phyloP scores from a whole-genome alignment of 768 basidiomycete genomes.

The Sarcomyxa edulis region DNA sequence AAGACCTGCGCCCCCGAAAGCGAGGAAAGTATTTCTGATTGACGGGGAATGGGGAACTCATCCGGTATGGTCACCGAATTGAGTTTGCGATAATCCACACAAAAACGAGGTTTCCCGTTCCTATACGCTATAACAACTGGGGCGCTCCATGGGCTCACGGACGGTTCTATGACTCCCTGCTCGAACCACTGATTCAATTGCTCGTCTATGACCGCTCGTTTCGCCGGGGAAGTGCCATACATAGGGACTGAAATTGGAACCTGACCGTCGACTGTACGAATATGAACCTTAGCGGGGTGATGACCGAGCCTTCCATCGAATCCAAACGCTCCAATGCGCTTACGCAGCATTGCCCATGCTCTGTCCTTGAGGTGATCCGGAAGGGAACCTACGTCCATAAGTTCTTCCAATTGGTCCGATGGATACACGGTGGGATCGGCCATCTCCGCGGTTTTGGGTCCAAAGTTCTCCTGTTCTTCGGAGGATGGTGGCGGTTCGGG shows the following conservation, averaged over 20 bases:
- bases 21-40: too few relatives aligned
- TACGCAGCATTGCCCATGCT: slow-evolving; percentile 13
- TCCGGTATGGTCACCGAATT: slow-evolving; percentile 5
- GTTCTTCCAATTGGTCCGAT: slow-evolving; percentile 3
- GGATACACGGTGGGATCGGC: slow-evolving; percentile 8
- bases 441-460: slow-evolving; percentile 17
- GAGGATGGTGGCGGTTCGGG: too few relatives aligned
- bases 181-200: slow-evolving; percentile 26
- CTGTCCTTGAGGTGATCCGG: slow-evolving; percentile 1
- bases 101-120: too few relatives aligned
- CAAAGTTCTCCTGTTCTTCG: slow-evolving; percentile 12
- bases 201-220: slow-evolving; percentile 21
- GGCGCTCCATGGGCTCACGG: slow-evolving; percentile 33
- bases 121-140: too few relatives aligned
- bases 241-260: slow-evolving; percentile 21
- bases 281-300: slow-evolving; percentile 16
- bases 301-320: slow-evolving; percentile 24
- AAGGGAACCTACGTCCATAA: slow-evolving; percentile 14
- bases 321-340: slow-evolving; percentile 20
- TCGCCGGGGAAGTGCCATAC: slow-evolving; percentile 19
- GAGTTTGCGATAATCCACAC: too few relatives aligned
- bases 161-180: slow-evolving; percentile 33
- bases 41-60: slow-evolving; percentile 19
- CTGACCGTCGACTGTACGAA: slow-evolving; percentile 16
- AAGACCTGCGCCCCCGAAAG: slow-evolving; percentile 23